phyloP scores from a whole-genome alignment of 2,329 filamentous ascomycete species.

The Penicillium brevicompactum region DNA sequence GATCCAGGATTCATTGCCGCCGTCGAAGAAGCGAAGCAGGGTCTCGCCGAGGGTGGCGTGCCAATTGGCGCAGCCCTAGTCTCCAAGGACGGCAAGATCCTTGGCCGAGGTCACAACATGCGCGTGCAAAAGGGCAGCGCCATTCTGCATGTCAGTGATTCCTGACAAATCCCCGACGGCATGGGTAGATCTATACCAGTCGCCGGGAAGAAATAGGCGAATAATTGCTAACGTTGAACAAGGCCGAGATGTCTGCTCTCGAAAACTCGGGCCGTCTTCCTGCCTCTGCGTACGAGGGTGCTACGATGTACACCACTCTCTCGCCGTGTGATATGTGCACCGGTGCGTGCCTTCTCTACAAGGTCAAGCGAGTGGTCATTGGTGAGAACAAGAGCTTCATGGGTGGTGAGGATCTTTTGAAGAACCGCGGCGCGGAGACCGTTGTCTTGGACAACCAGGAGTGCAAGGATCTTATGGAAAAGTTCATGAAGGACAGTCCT shows the following conservation, averaged over 20 bases:
- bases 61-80: constrained; percentile 65
- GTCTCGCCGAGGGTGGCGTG: constrained; percentile 59
- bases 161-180: background rate
- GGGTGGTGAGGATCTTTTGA: constrained; percentile 71
- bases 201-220: background rate
- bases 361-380: constrained; percentile 72
- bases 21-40: constrained; percentile 58
- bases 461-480: constrained; percentile 69
- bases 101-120: constrained; percentile 75
- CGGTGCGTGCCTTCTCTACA: constrained; percentile 75
- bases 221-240: background rate
- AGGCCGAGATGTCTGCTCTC: constrained; percentile 77
- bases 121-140: constrained; percentile 71
- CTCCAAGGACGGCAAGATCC: constrained; percentile 67
- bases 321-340: constrained; percentile 83
- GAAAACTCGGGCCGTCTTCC: constrained; percentile 73
- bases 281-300: constrained; percentile 67
- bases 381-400: constrained; percentile 77
- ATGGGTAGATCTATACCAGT: background rate
- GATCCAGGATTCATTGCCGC: constrained; percentile 60
- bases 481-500: constrained; percentile 72
- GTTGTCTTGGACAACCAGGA: constrained; percentile 68
- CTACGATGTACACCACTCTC: constrained; percentile 82
- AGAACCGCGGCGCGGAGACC: constrained; percentile 69
- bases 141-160: constrained; percentile 65